Base-by-base conservation (phyloP, 148 eudicot species). In the Chenopodium quinoa region DNA sequence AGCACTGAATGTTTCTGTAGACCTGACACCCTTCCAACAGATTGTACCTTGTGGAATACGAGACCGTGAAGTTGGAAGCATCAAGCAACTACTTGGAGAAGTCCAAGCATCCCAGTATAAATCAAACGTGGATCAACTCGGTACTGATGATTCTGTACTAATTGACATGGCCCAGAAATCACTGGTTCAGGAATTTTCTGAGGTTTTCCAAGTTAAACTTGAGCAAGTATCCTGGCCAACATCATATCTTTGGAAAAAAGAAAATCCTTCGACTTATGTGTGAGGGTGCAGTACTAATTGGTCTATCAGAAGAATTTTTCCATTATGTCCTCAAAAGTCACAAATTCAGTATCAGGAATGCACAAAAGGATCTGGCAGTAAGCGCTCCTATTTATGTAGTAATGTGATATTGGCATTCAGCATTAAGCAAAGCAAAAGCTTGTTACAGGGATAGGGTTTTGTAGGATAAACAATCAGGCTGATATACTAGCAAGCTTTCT, bases 11-110 rank as follows among this genome's bases (percentile, higher is more conserved):
- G 95, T 97, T 78, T 90, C 93, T 69, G 80, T 89, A 22, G 97
- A 97, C 86, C 82, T 97, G 58, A 76, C 87, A 71, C 97, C 97
- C 40, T 97, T 92, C 77, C 78, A 90, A 40, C 83, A 78, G 29
- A 96, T 96, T 81, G 89, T 96, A 82, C 99, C 97, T 34, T 94
- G 99, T 86, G 99, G 99, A 47, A 91, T 97, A 78, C 83, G 83
- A 11, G 91, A 88, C 81, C 91, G 93, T 37, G 71, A 88, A 78
- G 99, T 97, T 79, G 98, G 97, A 83, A 97, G 94, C 89, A 86
- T 97, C 56, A 90, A 91, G 79, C 89, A 82, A 25, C 69, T 94
- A 46, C 86, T 94, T 34, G 52, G 68, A 44, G 86, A 87, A 74
- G n/a, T 62, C 78, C 87, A 67, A 23, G 66, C 83, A 22, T 71